Base-by-base conservation (phyloP, 1,139 yeast genomes). In the Diutina pseudorugosa region DNA sequence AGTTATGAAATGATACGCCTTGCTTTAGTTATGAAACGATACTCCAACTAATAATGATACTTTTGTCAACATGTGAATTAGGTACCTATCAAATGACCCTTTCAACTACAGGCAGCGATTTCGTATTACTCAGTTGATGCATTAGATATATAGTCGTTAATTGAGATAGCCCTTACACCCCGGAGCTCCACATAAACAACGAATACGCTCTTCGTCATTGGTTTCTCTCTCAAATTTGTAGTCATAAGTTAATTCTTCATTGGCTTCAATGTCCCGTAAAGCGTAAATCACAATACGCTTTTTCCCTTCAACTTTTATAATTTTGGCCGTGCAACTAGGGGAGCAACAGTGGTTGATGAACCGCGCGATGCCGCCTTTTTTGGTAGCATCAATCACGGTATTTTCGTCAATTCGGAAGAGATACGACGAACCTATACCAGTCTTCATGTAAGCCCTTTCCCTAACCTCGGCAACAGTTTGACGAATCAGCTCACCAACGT, bases 301-400 rank as follows among this genome's bases (percentile, higher is more conserved):
- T 61, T 80, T 85, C 8, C 97, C 98, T 57, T 89, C 97, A 41
- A 90, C 97, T 64, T 90, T 90, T 63, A 93, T 91, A 64, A 93
- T 90, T 65, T 91, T 93, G 2, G 98, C 98, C 0, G 96, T 90
- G 68, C 98, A 93, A 60, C 96, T 90, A 2, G 99, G 99, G 55
- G 85, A 87, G 69, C 98, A 93, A 65, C 97, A 89, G 67, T 94
- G 99, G 63, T 94, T 93, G 65, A 93, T 93, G 62, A 94, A 93
- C 57, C 96, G 71, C 0, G 98, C 98, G 60, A 91, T 90, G 3
- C 97, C 97, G 42, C 99, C 99, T 58, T 85, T 87, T 63, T 91
- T 91, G 1, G 98, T 93, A 2, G 99, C 98, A 69, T 94, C 99
- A 54, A 94, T 86, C 7, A 94, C 98, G 0, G 95, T 88, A 58